phyloP scores from a whole-genome alignment of 306 rosid species.

The Vigna angularis region DNA sequence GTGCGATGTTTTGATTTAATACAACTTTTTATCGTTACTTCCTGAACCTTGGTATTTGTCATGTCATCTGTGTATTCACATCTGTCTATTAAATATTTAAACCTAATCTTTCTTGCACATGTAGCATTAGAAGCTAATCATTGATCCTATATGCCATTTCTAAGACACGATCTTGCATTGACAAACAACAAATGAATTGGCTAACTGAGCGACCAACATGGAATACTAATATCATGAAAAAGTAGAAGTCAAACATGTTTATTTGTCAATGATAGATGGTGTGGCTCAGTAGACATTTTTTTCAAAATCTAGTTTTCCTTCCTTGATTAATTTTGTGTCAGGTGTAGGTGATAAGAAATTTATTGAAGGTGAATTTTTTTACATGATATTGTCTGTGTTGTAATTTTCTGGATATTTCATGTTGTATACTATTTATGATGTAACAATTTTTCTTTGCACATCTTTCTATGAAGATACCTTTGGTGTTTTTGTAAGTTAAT shows the following conservation, averaged over 20 bases:
- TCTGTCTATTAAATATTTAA: slow-evolving; percentile 11
- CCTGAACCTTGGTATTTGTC: slow-evolving; percentile 14
- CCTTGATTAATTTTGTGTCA: slow-evolving; percentile 24
- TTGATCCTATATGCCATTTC: not conserved
- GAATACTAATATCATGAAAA: slow-evolving; percentile 29
- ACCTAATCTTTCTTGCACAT: not conserved
- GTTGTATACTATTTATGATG: not conserved
- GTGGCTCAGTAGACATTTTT: not conserved
- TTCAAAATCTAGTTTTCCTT: not conserved
- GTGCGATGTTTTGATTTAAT: slow-evolving; percentile 26
- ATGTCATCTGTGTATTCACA: not conserved
- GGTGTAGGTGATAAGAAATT: slow-evolving; percentile 25
- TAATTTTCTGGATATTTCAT: not conserved
- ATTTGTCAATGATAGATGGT: slow-evolving; percentile 9
- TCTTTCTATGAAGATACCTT: slow-evolving; percentile 13
- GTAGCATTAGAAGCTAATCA: slow-evolving; percentile 13
- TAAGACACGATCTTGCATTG: slow-evolving; percentile 22
- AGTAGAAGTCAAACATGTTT: slow-evolving; percentile 21
- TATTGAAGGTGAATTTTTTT: slow-evolving; percentile 15
- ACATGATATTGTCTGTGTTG: slow-evolving; percentile 10
- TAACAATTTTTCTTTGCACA: slow-evolving; percentile 26
- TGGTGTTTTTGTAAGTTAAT: slow-evolving; percentile 27
- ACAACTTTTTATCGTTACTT: slow-evolving; percentile 13
- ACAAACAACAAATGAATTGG: not conserved
- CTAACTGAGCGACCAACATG: no score